phyloP scores from a whole-genome alignment of 2,329 filamentous ascomycete genomes.

The Fusarium coffeatum region DNA sequence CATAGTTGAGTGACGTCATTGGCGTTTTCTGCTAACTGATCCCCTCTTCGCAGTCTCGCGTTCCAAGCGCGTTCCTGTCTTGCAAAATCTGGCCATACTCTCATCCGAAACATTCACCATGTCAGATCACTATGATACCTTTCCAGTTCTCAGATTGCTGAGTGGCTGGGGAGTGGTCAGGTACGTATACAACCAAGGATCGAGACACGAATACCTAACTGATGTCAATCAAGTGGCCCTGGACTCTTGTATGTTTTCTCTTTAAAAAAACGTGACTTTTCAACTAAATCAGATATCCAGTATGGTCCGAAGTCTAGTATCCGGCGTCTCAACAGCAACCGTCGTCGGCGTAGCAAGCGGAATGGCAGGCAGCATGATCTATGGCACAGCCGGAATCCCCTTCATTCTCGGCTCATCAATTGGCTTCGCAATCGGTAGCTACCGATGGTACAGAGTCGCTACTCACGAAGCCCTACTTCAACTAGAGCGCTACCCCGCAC shows the following conservation, averaged over 20 bases:
- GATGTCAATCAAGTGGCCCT: background rate
- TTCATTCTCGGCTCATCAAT: constrained; percentile 6
- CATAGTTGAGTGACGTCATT: background rate
- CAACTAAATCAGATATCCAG: background rate
- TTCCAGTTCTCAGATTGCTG: background rate
- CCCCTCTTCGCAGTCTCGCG: accelerated
- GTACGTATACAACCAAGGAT: background rate
- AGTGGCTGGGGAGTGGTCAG: constrained; percentile 17
- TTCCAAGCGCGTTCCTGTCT: background rate
- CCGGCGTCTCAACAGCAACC: constrained; percentile 1
- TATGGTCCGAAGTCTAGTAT: constrained; percentile 6
- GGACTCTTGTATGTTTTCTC: background rate
- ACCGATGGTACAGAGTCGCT: constrained; percentile 6
- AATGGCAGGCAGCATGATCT: constrained; percentile 13
- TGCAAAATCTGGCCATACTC: background rate
- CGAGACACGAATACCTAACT: background rate
- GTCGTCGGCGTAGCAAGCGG: constrained; percentile 4
- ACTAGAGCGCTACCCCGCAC: background rate
- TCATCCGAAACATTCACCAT: background rate
- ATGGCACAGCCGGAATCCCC: constrained; percentile 1
- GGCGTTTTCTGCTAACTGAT: background rate
- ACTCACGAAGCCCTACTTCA: constrained; percentile 12
- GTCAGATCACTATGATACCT: background rate
- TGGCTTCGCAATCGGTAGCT: constrained; percentile 5
- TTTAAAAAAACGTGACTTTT: accelerated